Conservation (phyloP, 169 alveolate species). For the Amoebophrya sp. region DNA sequence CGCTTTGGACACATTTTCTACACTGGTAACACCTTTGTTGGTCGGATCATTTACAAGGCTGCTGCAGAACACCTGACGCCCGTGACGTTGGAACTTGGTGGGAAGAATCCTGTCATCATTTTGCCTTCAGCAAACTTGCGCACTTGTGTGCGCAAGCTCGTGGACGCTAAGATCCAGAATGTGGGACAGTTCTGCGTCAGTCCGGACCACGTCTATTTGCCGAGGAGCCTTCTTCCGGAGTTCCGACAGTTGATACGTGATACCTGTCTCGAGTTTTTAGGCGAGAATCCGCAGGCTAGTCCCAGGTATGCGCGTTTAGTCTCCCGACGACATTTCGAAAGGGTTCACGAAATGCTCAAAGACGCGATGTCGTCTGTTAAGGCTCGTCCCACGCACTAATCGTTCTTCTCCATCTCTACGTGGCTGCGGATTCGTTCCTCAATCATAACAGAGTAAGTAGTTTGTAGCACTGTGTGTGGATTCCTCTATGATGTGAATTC, state of each 20-base stretch:
- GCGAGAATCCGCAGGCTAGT: not conserved
- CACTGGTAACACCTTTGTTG: not conserved
- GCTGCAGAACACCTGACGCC: constrained; percentile 24
- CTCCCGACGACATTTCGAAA: not conserved
- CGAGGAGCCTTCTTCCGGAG: not conserved
- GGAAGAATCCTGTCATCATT: not conserved
- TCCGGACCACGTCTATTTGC: not conserved
- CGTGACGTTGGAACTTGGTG: not conserved
- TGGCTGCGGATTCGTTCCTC: no score
- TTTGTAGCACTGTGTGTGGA: no score
- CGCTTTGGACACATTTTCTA: not conserved
- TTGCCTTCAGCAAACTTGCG: not conserved
- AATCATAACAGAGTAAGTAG: no score
- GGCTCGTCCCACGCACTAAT: no score
- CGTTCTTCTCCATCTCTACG: no score
- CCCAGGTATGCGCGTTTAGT: not conserved
- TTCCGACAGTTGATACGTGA: not conserved
- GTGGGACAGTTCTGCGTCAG: not conserved
- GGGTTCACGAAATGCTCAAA: not conserved
- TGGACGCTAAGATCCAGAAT: not conserved
- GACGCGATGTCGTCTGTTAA: no score
- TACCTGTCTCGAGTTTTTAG: not conserved
- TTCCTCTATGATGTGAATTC: no score
- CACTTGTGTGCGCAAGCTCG: not conserved
- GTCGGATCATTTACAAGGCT: not conserved